Percentiles rank a stretch among this genome's conserved stretches.
Conservation (phyloP, 2,329 filamentous ascomycete species). For the Aspergillus pseudoterreus region DNA sequence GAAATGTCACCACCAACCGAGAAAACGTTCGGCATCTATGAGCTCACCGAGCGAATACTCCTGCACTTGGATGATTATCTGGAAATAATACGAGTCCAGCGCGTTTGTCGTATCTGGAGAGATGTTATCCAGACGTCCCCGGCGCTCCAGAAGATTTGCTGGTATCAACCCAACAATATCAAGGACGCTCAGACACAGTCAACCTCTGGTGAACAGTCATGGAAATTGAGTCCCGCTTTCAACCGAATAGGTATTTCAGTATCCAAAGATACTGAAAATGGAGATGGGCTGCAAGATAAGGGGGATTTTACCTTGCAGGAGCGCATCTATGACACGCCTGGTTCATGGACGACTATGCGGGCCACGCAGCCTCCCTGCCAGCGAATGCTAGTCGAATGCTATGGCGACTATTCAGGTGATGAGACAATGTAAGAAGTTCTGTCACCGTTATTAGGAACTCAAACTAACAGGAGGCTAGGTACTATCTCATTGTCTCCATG, state of each 20-base stretch:
- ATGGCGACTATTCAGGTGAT: not conserved
- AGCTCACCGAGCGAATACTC: conserved; percentile 1
- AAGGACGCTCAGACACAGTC: not conserved
- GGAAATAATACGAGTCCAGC: not conserved
- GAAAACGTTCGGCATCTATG: conserved; percentile 2
- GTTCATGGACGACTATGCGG: conserved; percentile 6
- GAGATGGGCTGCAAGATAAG: too few relatives aligned
- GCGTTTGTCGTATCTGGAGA: conserved; percentile 4
- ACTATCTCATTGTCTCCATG: conserved; percentile 2
- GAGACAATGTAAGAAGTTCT: not conserved
- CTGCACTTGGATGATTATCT: conserved; percentile 2
- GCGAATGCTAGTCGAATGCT: conserved; percentile 1
- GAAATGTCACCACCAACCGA: not conserved
- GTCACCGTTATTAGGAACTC: not conserved
- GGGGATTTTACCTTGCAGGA: conserved; percentile 1
- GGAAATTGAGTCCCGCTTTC: conserved; percentile 5
- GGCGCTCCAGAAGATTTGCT: not conserved
- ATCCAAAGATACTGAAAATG: not conserved
- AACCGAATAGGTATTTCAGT: conserved; percentile 2
- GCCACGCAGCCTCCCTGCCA: conserved; percentile 7
- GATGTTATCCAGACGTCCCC: conserved; percentile 4
- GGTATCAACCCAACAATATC: not conserved
- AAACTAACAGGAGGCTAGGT: not conserved
- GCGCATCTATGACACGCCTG: conserved; percentile 2
- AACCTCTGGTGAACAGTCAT: too few relatives aligned